Base-by-base conservation (phyloP, 805 yeast species). In the Starmerella gropengiesseri region DNA sequence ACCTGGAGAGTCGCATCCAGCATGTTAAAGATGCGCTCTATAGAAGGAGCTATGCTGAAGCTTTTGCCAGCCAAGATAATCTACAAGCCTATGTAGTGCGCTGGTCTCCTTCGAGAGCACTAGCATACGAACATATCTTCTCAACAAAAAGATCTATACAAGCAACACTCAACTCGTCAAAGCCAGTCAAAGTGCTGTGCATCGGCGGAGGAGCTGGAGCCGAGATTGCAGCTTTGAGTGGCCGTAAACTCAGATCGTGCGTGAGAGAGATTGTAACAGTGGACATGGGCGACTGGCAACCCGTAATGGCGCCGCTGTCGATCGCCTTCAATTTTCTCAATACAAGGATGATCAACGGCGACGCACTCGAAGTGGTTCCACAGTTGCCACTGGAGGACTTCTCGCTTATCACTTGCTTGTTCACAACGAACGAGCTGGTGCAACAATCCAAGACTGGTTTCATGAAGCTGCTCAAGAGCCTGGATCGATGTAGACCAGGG, bases 181-280 rank as follows among this genome's bases (percentile, higher is more conserved):
- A 38, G 9, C 31, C 37, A n/a, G 17, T 63, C 3, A 59, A 67
- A 6, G 72, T 78, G 0, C 58, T 84, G 27, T 73, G 79, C 52
- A 68, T 86, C 28, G 95, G 95, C 16, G 95, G 93, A 19, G 95
- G 95, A 27, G 95, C 95, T 0, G 83, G 89, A 4, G 82, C 85
- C 2, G 95, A 85, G 57, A 60, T 84, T 19, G 73, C 74, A 7
- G 82, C 74, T 0, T 55, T 83, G 32, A 52, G 50, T 21, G 29
- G 29, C 18, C 18, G 20, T 5, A 50, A 48, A 19, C 41, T 49
- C 49, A 23, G 35, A 18, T 28, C 60, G 56, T 22, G 55, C 45
- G 55, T 77, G 21, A 62, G 66, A 7, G 18, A 32, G 22, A 58
- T 85, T 13, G 66, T 71, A 30, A 64, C 82, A 7, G 69, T 83